Evolutionary conservation across 2,329 filamentous ascomycete genomes (phyloP).

Genomic region (Sarocladium brachiariae): DNA sequence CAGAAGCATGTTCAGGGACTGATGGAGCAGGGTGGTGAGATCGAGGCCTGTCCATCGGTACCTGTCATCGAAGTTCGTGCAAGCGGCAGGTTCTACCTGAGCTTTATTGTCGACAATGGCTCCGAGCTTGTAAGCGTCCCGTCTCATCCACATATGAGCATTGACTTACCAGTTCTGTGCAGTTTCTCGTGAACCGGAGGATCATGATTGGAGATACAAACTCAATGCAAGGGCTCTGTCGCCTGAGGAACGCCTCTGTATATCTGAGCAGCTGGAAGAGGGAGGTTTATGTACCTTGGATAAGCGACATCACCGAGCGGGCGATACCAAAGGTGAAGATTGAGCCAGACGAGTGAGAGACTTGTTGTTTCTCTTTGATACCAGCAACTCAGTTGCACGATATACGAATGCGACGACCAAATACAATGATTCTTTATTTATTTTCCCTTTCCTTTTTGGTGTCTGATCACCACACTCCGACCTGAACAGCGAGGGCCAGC

Average conservation of each 20-base stretch:
- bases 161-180: background rate
- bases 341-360: no score
- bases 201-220: conserved; percentile 1
- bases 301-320: background rate
- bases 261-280: conserved; percentile 3
- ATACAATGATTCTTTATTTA: no score
- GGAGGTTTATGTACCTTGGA: background rate
- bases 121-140: background rate
- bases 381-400: no score
- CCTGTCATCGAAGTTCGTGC: background rate
- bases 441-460: no score
- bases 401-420: no score
- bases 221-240: conserved; percentile 4
- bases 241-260: background rate
- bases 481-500: no score
- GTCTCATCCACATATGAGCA: background rate
- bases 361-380: no score
- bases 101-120: conserved; percentile 2
- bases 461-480: no score
- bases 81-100: conserved; percentile 1
- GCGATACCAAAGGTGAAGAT: background rate
- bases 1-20: background rate
- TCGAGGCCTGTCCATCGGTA: background rate
- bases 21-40: background rate
- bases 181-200: background rate